Evolutionary conservation across 306 rosid genomes (phyloP), one percentile per base, ranked within the genome.

Genomic region (Vigna nakashimae): DNA sequence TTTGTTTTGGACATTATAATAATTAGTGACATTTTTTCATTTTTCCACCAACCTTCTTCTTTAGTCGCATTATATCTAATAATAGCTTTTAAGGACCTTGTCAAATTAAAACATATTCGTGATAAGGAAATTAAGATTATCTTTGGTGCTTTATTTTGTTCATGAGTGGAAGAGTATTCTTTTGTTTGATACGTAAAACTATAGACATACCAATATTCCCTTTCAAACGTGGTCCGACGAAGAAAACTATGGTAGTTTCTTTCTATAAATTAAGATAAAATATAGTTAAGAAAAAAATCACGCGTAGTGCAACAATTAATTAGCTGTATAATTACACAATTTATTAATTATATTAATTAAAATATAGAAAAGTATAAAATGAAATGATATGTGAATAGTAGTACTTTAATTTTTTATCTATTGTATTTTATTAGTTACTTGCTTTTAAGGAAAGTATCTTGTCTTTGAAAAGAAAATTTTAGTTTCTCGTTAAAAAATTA

Each of bases 41-140:
- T 40, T 64, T 38, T 64, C 50, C 49, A 64, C 48, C 69, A 7
- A 63, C 36, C 48, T 63, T 64, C 77, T 18, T 55, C 18, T 20
- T 36, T 22, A 20, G 15, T 38, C 16, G 28, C 18, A 22, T 73
- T 32, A 2, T 59, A 9, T 56, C 53, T 40, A 14, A 71, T 40
- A 8, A 71, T 51, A 10, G 1, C 3, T 18, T 53, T 53, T 32
- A 20, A 71, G 13, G 38, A 36, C 38, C 51, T n/a, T 36, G 11
- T 30, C 53, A 36, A 43, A 34, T 34, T 34, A 34, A 63, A 52
- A 5, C 34, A 14, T 38, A 55, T 38, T 65, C 24, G 10, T 56
- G 9, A 36, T 65, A 10, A 18, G 30, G 49, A 8, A 34, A 17
- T 65, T 1, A 5, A 10, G n/a, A 7, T 45, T 11, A 30, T 34